These are phyloP conservation scores for Exophiala bonariae DNA, from an alignment of 2,329 filamentous ascomycete genomes.

Conservation along the genomic window DNA sequence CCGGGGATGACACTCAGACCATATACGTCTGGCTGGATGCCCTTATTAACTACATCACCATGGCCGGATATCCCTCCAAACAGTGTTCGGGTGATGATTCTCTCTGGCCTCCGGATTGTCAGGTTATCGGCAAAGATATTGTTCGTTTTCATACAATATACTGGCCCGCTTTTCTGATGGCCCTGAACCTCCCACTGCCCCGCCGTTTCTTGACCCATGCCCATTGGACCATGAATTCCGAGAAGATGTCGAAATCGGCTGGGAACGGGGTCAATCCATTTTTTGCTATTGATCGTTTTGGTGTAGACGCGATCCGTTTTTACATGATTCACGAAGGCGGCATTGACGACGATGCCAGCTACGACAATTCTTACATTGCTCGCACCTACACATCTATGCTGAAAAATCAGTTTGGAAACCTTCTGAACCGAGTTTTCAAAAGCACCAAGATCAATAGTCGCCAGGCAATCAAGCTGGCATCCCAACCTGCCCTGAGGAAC, in stretches of 20 bases:
- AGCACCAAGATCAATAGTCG: conserved; percentile 69
- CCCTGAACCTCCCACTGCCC: conserved; percentile 75
- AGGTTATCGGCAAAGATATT: conserved; percentile 96
- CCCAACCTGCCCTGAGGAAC: conserved; percentile 30
- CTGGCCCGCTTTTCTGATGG: conserved; percentile 95
- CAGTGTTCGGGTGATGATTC: conserved; percentile 62
- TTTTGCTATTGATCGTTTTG: conserved; percentile 85
- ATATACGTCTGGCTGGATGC: conserved; percentile 99
- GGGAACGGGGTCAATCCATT: conserved; percentile 96
- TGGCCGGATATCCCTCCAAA: conserved; percentile 75
- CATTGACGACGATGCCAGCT: conserved; percentile 75
- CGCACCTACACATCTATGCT: conserved; percentile 77
- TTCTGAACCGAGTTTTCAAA: conserved; percentile 69
- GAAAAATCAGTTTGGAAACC: conserved; percentile 76
- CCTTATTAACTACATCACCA: conserved; percentile 89
- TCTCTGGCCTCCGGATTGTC: conserved; percentile 88
- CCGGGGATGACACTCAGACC: conserved; percentile 79
- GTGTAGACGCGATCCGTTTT: conserved; percentile 82
- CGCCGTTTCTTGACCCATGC: conserved; percentile 82
- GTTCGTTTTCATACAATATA: conserved; percentile 93
- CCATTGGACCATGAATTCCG: conserved; percentile 89
- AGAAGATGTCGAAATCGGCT: conserved; percentile 95
- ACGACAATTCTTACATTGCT: conserved; percentile 76
- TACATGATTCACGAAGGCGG: conserved; percentile 82
- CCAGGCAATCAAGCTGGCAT: conserved; percentile 53